Base-by-base conservation (phyloP, 352 stramenopile species). In the Saprolegnia parasitica region DNA sequence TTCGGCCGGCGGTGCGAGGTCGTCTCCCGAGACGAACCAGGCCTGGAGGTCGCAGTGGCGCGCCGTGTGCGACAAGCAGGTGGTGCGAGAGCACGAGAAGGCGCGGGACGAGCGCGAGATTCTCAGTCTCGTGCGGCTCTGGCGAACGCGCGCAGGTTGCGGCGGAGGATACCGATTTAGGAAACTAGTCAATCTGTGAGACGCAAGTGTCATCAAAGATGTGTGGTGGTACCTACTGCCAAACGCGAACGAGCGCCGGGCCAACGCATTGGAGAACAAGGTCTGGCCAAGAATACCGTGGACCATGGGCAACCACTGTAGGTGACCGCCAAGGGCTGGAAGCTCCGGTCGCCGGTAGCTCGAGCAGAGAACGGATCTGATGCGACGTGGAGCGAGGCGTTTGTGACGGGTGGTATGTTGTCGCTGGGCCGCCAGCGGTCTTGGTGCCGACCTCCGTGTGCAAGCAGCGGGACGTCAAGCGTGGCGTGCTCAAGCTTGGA, bases 31-130 rank as follows among this genome's bases (percentile, higher is more conserved):
- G 24, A 94, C 52, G 71, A 95, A 94, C 20, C 78, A 81, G 3
- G 72, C 21, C 70, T 86, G 86, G 68, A 94, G 56, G 35, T 71
- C 6, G 68, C 65, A 72, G 92, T 92, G 2, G 67, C 65, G 9
- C 78, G 55, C 86, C 86, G 52, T 80, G 74, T 42, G 93, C 80
- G 8, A 95, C 71, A 47, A 86, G 87, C 37, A 86, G 84, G 46
- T 93, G 83, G 72, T 95, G 87, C 6, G 84, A 72, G 6, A 91
- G 65, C 23, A 91, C 71, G 46, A 91, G 56, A 24, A 80, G 74
- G 0, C 29, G 29, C 29, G 84, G 67, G 55, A 96, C 88, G 1
- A 89, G 18, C 10, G 40, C n/a, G 2, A 52, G n/a, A 10, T 49
- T 29, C 4, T 46, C 10, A 4, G 5, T 77, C 0, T 66, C 45